phyloP scores from a whole-genome alignment of 768 basidiomycete species.

The Infundibulicybe gibba region DNA sequence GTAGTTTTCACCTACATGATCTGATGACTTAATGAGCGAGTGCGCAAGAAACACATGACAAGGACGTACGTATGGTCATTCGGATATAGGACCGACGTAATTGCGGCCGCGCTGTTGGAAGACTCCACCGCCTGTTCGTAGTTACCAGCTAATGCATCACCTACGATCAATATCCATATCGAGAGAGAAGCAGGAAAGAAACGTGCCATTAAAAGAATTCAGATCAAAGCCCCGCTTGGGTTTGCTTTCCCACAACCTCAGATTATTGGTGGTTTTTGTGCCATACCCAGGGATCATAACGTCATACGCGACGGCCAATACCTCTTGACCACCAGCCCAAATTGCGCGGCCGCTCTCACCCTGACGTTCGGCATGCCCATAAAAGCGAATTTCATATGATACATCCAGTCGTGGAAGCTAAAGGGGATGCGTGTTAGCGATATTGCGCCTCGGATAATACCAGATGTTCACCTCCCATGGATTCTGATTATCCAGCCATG shows the following conservation, averaged over 20 bases:
- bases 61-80: constrained; percentile 77
- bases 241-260: constrained; percentile 81
- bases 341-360: constrained; percentile 54
- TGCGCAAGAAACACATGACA: constrained; percentile 5
- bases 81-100: constrained; percentile 94
- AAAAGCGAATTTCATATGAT: constrained; percentile 82
- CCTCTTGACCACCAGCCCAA: constrained; percentile 92
- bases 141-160: constrained; percentile 66
- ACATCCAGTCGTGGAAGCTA: constrained; percentile 80
- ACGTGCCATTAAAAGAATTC: constrained; percentile 88
- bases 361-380: constrained; percentile 74
- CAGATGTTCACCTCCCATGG: constrained; percentile 65
- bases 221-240: constrained; percentile 91
- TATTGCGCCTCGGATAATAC: not conserved
- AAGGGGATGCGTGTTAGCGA: not conserved
- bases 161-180: not conserved
- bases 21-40: constrained; percentile 14
- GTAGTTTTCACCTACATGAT: constrained; percentile 33
- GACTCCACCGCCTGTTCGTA: constrained; percentile 89
- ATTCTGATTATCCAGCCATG: constrained; percentile 86
- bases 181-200: not conserved
- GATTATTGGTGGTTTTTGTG: constrained; percentile 86
- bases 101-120: constrained; percentile 87
- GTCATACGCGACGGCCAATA: constrained; percentile 91
- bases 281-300: constrained; percentile 89